phyloP scores from a whole-genome alignment of 2,329 filamentous ascomycete genomes.

The Phaeoacremonium minimum region DNA sequence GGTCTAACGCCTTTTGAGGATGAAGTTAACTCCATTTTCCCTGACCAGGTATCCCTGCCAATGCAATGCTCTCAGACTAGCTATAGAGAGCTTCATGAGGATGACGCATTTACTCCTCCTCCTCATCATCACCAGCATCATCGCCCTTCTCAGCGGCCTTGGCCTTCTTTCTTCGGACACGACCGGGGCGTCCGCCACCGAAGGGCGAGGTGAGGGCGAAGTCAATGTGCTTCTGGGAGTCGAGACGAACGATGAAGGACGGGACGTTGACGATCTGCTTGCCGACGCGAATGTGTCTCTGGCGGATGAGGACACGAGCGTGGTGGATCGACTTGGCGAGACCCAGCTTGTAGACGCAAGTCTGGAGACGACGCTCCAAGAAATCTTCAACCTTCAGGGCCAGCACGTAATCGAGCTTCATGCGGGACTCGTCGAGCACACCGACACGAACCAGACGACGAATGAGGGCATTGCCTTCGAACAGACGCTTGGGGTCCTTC shows the following conservation, averaged over 20 bases:
- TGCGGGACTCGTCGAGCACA: constrained; percentile 99
- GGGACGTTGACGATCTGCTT: constrained; percentile 99
- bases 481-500: constrained; percentile 99
- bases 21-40: constrained; percentile 12
- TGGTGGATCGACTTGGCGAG: constrained; percentile 99
- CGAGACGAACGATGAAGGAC: constrained; percentile 98
- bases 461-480: constrained; percentile 99
- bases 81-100: constrained; percentile 4
- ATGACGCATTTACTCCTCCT: constrained; percentile 60
- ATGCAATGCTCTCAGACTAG: neutral
- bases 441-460: constrained; percentile 99
- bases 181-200: constrained; percentile 92
- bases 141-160: constrained; percentile 86
- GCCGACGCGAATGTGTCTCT: constrained; percentile 99
- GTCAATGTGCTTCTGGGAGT: constrained; percentile 99
- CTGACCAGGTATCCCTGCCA: constrained; percentile 8
- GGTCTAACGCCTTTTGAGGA: constrained; percentile 8
- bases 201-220: constrained; percentile 97
- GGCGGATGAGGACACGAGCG: constrained; percentile 98
- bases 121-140: constrained; percentile 78
- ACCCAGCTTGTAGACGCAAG: constrained; percentile 99
- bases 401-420: constrained; percentile 99
- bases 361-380: constrained; percentile 99
- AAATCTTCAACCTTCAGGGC: constrained; percentile 99
- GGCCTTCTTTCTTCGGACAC: constrained; percentile 99